phyloP scores from a whole-genome alignment of 1,284 basidiomycete genomes.

The Apiotrichum montevideense region DNA sequence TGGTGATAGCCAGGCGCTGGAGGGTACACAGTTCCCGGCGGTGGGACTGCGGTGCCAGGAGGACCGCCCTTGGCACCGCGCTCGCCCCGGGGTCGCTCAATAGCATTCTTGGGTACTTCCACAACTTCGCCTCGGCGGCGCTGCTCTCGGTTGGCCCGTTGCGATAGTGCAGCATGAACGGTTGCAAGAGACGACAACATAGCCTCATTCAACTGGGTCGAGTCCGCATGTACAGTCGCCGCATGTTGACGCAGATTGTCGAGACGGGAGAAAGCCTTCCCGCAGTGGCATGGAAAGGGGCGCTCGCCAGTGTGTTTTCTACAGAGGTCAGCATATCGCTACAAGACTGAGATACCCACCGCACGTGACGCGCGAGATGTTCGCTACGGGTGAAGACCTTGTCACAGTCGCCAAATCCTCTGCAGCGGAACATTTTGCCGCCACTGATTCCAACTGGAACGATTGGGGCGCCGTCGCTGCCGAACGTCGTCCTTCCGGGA shows the following conservation, averaged over 20 bases:
- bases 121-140: constrained; percentile 44
- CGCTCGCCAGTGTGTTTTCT: constrained; percentile 97
- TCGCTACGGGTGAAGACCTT: constrained; percentile 95
- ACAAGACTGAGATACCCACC: constrained; percentile 52
- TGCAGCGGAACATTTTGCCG: constrained; percentile 85
- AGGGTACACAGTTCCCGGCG: constrained; percentile 3
- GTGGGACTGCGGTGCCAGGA: constrained; percentile 3
- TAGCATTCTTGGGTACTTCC: constrained; percentile 45
- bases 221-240: constrained; percentile 89
- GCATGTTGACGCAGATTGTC: constrained; percentile 96
- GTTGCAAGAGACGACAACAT: constrained; percentile 86
- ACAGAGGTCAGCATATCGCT: constrained; percentile 13
- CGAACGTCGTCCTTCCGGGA: constrained; percentile 20
- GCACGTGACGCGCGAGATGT: constrained; percentile 89
- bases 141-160: constrained; percentile 46
- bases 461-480: constrained; percentile 37
- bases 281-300: constrained; percentile 91
- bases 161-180: constrained; percentile 69
- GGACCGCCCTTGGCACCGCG: constrained; percentile 11
- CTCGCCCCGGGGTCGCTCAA: constrained; percentile 34
- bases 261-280: constrained; percentile 88
- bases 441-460: constrained; percentile 45
- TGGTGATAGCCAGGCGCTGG: constrained; percentile 11
- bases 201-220: constrained; percentile 71
- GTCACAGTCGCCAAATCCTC: constrained; percentile 86